Base-by-base conservation (phyloP, 140 eudicot species). In the Stevia rebaudiana region DNA sequence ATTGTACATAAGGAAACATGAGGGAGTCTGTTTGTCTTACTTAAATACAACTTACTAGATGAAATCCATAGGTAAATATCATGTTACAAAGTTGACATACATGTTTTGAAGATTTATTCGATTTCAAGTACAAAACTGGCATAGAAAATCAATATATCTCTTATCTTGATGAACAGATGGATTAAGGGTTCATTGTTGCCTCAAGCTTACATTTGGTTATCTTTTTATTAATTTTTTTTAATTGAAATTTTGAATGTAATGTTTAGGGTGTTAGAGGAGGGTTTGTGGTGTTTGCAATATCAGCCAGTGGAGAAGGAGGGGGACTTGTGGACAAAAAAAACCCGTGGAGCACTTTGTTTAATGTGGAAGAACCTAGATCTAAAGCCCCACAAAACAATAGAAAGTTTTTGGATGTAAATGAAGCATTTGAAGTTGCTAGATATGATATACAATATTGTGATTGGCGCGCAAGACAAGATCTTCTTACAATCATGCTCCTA, bases 391-490 rank as follows among this genome's bases (percentile, higher is more conserved):
- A 78, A 12, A 70, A 53, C 65, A 89, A 83, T 79, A 95, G 99
- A 39, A 94, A 88, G 75, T 79, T 94, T 63, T 66, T 88, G 57
- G 99, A 94, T 74, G 97, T 76, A 39, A 73, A 94, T 82, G 90
- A 88, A 75, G 95, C 95, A 50, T 65, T 94, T 54, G 97, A 94
- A 71, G 97, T 94, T 52, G 99, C 95, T 55, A 83, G 99, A 83
- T 88, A 77, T 54, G 97, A 88, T 67, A 81, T 94, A 69, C 95
- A 94, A 22, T 94, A 94, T 70, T 94, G 91, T 53, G 99, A 94
- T 83, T 94, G 99, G 99, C 94, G 94, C 56, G 99, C 99, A 19
- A 75, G 99, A 15, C 95, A 94, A 78, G 97, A 94, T 74, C 94
- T 94, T 64, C 97, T 88, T 35, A 74, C 95, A 11, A 94, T 94